Conservation (phyloP, 495 filamentous ascomycete genomes). For the Lineolata rhizophorae region DNA sequence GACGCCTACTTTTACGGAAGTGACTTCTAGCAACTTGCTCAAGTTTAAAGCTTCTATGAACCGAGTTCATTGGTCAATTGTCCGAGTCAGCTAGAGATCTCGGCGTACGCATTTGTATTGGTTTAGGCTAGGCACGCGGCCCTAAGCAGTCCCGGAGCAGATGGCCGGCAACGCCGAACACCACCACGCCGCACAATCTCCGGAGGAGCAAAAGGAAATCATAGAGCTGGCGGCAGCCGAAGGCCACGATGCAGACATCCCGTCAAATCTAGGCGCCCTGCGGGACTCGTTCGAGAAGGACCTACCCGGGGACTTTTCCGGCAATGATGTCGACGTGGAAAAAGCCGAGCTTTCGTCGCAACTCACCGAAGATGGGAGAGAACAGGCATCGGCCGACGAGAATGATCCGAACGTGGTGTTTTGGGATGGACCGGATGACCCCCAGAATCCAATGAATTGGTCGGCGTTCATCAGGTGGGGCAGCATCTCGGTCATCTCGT, state of each 20-base stretch:
- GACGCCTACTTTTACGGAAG: too few species aligned
- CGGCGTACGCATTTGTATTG: too few species aligned
- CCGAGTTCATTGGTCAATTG: too few species aligned
- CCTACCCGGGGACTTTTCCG: not conserved
- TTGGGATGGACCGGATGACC: slow-evolving; percentile 5
- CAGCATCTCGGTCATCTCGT: slow-evolving; percentile 6
- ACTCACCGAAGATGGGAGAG: not conserved
- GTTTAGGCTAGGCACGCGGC: too few species aligned
- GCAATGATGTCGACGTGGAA: not conserved
- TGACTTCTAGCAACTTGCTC: too few species aligned
- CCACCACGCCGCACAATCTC: too few species aligned
- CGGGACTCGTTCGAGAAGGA: not conserved
- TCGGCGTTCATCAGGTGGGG: slow-evolving; percentile 6
- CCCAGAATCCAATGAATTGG: slow-evolving; percentile 5
- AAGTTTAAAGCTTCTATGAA: too few species aligned
- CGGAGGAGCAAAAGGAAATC: too few species aligned
- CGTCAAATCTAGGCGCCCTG: not conserved
- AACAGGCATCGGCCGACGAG: not conserved
- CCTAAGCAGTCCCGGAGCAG: too few species aligned
- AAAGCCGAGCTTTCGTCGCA: not conserved
- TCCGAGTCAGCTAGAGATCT: too few species aligned
- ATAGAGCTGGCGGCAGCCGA: not conserved
- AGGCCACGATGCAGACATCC: not conserved
- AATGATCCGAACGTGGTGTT: slow-evolving; percentile 1
- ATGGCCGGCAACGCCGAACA: too few species aligned